A percentile compares a stretch with the other conserved stretches of the same genome.
Evolutionary conservation across 441 rosid genomes (phyloP).

Genomic region (Raphanus hybrid): DNA sequence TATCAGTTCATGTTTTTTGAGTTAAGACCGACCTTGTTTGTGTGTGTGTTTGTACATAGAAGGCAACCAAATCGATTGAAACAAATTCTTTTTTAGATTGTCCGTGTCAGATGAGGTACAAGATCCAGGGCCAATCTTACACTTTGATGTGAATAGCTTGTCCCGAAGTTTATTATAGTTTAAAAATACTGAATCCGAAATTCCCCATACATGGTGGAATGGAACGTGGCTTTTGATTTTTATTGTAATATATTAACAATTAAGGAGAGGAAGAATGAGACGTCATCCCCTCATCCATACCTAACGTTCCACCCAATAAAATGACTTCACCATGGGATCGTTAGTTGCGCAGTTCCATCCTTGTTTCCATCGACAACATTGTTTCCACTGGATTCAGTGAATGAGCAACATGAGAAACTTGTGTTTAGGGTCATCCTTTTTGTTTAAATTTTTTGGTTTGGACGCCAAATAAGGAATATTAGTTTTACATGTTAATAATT

Average conservation of each 20-base stretch:
- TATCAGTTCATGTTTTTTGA: background rate
- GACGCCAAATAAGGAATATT: background rate
- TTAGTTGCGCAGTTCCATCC: constrained; percentile 38
- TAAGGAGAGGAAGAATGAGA: constrained; percentile 4
- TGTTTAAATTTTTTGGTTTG: background rate
- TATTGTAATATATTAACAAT: background rate
- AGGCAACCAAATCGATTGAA: constrained; percentile 9
- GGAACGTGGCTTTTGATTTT: constrained; percentile 33
- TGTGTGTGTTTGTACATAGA: constrained; percentile 4
- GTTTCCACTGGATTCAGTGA: background rate
- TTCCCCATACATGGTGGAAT: constrained; percentile 28
- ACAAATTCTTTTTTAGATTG: background rate
- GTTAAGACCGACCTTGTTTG: background rate
- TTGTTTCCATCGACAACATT: constrained; percentile 26
- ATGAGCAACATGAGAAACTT: constrained; percentile 8
- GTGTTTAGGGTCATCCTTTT: background rate
- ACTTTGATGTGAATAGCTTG: constrained; percentile 20
- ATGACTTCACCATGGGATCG: constrained; percentile 29
- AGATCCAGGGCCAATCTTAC: background rate
- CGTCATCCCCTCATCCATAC: constrained; percentile 20
- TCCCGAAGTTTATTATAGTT: background rate
- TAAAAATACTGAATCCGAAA: background rate
- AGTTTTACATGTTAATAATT: constrained; percentile 1
- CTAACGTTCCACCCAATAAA: constrained; percentile 36
- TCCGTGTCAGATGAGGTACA: background rate